Percentiles rank a stretch among this genome's conserved stretches.
These are phyloP conservation scores for Carex kokanica DNA, from an alignment of 176 grass and related monocot species.

Conservation along the genomic window DNA sequence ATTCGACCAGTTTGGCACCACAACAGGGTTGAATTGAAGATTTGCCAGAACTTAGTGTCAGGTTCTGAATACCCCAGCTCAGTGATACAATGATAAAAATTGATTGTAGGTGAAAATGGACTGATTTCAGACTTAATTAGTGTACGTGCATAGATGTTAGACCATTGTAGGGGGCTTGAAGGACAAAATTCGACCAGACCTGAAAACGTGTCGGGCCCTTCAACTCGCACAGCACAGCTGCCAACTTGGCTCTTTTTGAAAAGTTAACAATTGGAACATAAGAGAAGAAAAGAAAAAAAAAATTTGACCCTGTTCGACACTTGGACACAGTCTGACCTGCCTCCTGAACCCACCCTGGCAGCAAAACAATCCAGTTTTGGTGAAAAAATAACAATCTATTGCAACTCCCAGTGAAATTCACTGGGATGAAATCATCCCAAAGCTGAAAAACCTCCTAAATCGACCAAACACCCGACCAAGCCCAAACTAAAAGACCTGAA, in stretches of 20 bases:
- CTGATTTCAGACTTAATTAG: background rate
- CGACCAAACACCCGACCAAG: background rate
- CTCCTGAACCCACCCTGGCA: background rate
- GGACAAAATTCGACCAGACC: background rate
- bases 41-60: background rate
- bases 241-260: background rate
- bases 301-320: background rate
- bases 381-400: background rate
- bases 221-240: background rate
- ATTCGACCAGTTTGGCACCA: background rate
- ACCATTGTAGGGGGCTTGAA: background rate
- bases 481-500: background rate
- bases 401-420: background rate
- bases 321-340: background rate
- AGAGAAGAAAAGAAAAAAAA: background rate
- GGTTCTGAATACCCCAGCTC: background rate
- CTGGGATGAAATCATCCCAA: background rate
- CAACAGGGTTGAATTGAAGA: background rate
- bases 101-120: background rate
- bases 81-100: background rate
- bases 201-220: background rate
- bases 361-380: background rate
- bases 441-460: background rate
- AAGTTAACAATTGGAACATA: background rate
- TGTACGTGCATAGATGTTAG: background rate